A percentile compares a stretch with the other conserved stretches of the same genome.
Evolutionary conservation across 1,284 basidiomycete species (phyloP).

Genomic region (Irpex sp.): DNA sequence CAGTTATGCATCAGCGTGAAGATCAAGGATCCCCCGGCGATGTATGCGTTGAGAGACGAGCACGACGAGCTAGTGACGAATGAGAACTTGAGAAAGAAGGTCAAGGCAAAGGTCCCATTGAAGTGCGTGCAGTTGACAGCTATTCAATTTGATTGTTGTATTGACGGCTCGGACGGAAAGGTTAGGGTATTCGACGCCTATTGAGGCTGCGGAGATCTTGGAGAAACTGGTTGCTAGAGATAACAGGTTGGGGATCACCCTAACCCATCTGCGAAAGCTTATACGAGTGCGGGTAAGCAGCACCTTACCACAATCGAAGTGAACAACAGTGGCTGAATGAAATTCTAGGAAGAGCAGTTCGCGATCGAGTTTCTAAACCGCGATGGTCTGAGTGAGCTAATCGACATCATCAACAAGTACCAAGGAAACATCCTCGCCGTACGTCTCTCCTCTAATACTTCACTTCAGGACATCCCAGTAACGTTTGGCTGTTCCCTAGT

Average conservation of each 20-base stretch:
- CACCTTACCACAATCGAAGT: neutral
- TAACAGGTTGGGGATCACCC: constrained; percentile 60
- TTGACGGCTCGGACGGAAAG: constrained; percentile 28
- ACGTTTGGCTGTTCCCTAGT: too few relatives aligned
- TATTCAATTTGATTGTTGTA: too few relatives aligned
- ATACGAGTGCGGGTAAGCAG: constrained; percentile 50
- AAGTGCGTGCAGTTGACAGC: constrained; percentile 52
- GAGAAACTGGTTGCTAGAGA: constrained; percentile 65
- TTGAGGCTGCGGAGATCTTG: constrained; percentile 78
- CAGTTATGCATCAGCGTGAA: constrained; percentile 78
- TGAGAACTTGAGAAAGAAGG: constrained; percentile 79
- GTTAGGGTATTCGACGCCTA: constrained; percentile 74
- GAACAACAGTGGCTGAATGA: neutral
- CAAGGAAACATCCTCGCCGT: constrained; percentile 87
- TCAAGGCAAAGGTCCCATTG: constrained; percentile 71
- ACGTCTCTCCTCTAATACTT: constrained; percentile 20
- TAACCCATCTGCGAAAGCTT: constrained; percentile 81
- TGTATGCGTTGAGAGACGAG: constrained; percentile 86
- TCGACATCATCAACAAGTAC: constrained; percentile 61
- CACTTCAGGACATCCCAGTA: too few relatives aligned
- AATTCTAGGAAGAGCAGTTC: constrained; percentile 80
- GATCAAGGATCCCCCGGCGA: constrained; percentile 74
- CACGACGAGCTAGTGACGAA: constrained; percentile 88
- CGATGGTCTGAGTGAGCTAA: constrained; percentile 72
- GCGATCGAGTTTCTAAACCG: constrained; percentile 79